Conservation (phyloP, 768 basidiomycete genomes). For the Mycena polygramma region DNA sequence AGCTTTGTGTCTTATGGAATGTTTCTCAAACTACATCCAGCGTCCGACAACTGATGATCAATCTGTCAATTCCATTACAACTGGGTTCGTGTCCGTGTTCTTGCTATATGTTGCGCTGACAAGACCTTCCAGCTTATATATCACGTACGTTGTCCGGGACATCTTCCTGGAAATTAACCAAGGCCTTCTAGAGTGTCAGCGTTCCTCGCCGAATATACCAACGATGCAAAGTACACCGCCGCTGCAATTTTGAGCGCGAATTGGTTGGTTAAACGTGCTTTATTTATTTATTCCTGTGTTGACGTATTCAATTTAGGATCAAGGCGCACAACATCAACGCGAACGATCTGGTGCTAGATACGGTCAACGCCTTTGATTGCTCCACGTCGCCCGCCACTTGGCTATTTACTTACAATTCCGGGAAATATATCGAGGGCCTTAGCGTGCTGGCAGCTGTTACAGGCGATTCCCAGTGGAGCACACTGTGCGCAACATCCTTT, state of each 20-base stretch:
- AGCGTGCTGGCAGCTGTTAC: constrained; percentile 59
- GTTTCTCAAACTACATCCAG: constrained; percentile 39
- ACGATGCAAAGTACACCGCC: constrained; percentile 57
- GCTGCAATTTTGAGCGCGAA: constrained; percentile 61
- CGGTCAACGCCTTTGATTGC: constrained; percentile 61
- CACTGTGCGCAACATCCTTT: constrained; percentile 48
- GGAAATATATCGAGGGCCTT: constrained; percentile 67
- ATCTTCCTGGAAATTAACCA: not conserved
- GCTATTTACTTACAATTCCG: constrained; percentile 68
- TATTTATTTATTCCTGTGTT: not conserved
- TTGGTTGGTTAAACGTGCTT: constrained; percentile 41
- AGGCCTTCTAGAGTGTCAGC: constrained; percentile 57
- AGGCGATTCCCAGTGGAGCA: constrained; percentile 55
- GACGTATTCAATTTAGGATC: constrained; percentile 46
- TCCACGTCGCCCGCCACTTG: constrained; percentile 58
- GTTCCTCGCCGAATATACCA: constrained; percentile 61
- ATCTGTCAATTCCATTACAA: constrained; percentile 63
- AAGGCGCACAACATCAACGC: constrained; percentile 58
- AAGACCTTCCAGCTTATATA: constrained; percentile 48
- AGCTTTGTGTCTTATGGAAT: too few species aligned
- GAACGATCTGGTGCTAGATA: constrained; percentile 60
- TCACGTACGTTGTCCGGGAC: constrained; percentile 48
- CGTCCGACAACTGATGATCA: constrained; percentile 58
- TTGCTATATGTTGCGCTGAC: not conserved
- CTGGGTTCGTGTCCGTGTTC: constrained; percentile 52